phyloP scores from a whole-genome alignment of 2,329 filamentous ascomycete genomes.

The Phialocephala sp. region DNA sequence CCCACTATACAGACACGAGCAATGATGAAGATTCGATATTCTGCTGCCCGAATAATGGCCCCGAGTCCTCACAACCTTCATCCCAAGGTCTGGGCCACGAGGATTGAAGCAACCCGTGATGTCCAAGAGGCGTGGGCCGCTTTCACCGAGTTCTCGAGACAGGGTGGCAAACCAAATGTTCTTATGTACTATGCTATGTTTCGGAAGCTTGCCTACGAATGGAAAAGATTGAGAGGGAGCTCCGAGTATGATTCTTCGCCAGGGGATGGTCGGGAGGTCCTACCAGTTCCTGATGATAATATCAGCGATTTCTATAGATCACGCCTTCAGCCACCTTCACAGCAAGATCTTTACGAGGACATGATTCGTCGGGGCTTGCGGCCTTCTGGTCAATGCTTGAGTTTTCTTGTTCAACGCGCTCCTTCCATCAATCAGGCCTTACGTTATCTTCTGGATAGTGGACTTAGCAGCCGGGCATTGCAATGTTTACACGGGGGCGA shows the following conservation, averaged over 20 bases:
- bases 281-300: conserved; percentile 61
- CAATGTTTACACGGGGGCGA: conserved; percentile 26
- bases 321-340: conserved; percentile 63
- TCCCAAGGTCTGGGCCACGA: conserved; percentile 55
- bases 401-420: conserved; percentile 61
- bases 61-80: neutral
- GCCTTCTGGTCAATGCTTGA: conserved; percentile 57
- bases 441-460: conserved; percentile 56
- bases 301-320: conserved; percentile 69
- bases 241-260: conserved; percentile 49
- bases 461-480: conserved; percentile 28
- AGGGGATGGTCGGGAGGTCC: conserved; percentile 64
- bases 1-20: conserved; percentile 63
- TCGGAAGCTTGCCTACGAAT: conserved; percentile 55
- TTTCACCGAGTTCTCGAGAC: conserved; percentile 44
- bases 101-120: conserved; percentile 64
- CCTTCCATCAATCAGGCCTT: conserved; percentile 53
- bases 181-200: conserved; percentile 66
- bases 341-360: conserved; percentile 61
- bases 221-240: conserved; percentile 36
- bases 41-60: conserved; percentile 1
- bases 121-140: conserved; percentile 64
- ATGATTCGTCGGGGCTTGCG: conserved; percentile 59
- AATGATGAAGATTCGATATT: conserved; percentile 31
- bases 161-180: conserved; percentile 45